A percentile compares a stretch with the other conserved stretches of the same genome.
Conservation (phyloP, 306 rosid genomes). For the Citrullus amarus region DNA sequence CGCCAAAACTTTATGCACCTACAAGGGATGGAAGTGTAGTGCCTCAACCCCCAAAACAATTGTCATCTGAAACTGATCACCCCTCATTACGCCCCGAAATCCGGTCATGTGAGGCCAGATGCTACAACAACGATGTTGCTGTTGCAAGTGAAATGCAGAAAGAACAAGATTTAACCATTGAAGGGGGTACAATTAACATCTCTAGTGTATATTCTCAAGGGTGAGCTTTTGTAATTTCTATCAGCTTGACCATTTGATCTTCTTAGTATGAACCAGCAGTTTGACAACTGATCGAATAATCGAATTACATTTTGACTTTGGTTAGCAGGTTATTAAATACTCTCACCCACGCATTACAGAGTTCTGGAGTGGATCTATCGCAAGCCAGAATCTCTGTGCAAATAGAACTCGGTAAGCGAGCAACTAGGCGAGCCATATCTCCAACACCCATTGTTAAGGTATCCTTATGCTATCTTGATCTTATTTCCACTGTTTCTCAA, state of each 20-base stretch:
- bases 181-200: constrained; percentile 82
- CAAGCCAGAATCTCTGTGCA: constrained; percentile 90
- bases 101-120: constrained; percentile 23
- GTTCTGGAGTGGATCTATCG: constrained; percentile 93
- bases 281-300: background rate
- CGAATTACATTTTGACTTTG: background rate
- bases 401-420: constrained; percentile 74
- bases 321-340: constrained; percentile 67
- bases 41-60: constrained; percentile 38
- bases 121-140: constrained; percentile 24
- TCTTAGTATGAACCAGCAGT: background rate
- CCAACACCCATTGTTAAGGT: constrained; percentile 49
- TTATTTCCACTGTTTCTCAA: background rate
- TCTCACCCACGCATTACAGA: constrained; percentile 79
- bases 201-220: constrained; percentile 87
- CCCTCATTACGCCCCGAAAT: constrained; percentile 28
- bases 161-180: constrained; percentile 66
- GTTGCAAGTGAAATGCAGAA: constrained; percentile 52
- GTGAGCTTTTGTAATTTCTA: constrained; percentile 32
- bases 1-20: constrained; percentile 42
- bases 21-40: constrained; percentile 26
- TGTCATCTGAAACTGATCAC: constrained; percentile 43
- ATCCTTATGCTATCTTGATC: constrained; percentile 5
- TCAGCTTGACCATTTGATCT: background rate
- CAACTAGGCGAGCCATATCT: constrained; percentile 23